A percentile compares a stretch with the other conserved stretches of the same genome.
These are phyloP conservation scores for Penicillium paneum DNA, from an alignment of 2,329 filamentous ascomycete genomes.

Conservation along the genomic window DNA sequence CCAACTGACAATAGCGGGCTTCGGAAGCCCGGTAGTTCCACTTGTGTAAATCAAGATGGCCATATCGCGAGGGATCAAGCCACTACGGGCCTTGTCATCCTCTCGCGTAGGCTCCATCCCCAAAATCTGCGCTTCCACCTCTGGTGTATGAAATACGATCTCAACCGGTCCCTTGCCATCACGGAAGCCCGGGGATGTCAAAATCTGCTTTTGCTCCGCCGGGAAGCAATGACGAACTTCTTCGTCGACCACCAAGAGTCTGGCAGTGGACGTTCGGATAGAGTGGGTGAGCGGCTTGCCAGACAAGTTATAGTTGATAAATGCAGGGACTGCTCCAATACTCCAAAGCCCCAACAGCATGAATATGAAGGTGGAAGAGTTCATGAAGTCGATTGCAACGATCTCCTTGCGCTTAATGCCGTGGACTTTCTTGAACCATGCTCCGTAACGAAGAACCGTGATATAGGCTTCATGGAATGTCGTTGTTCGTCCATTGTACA, in stretches of 20 bases:
- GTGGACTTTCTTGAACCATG: slow-evolving; percentile 66
- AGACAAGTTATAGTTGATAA: slow-evolving; percentile 82
- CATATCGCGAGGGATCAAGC: slow-evolving; percentile 55
- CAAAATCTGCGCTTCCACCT: slow-evolving; percentile 55
- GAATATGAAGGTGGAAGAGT: slow-evolving; percentile 74
- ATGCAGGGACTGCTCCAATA: slow-evolving; percentile 76
- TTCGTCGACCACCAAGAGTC: slow-evolving; percentile 68
- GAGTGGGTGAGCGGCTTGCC: slow-evolving; percentile 72
- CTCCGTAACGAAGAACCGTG: slow-evolving; percentile 66
- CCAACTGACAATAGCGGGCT: slow-evolving; percentile 75
- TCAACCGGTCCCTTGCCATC: slow-evolving; percentile 50
- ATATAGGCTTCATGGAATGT: slow-evolving; percentile 76
- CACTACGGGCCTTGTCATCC: slow-evolving; percentile 56
- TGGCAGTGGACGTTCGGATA: slow-evolving; percentile 63
- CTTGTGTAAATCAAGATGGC: slow-evolving; percentile 79
- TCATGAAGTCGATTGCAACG: slow-evolving; percentile 77
- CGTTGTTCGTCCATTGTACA: slow-evolving; percentile 66
- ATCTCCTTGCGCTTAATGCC: slow-evolving; percentile 68
- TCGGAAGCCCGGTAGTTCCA: slow-evolving; percentile 80
- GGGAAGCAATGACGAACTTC: slow-evolving; percentile 55
- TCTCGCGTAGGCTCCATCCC: slow-evolving; percentile 54
- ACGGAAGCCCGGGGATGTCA: slow-evolving; percentile 41
- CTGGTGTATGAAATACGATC: slow-evolving; percentile 61
- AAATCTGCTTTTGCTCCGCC: slow-evolving; percentile 39
- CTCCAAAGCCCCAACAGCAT: slow-evolving; percentile 76